phyloP scores from a whole-genome alignment of 2,329 filamentous ascomycete species.

The Aspergillus floridensis region DNA sequence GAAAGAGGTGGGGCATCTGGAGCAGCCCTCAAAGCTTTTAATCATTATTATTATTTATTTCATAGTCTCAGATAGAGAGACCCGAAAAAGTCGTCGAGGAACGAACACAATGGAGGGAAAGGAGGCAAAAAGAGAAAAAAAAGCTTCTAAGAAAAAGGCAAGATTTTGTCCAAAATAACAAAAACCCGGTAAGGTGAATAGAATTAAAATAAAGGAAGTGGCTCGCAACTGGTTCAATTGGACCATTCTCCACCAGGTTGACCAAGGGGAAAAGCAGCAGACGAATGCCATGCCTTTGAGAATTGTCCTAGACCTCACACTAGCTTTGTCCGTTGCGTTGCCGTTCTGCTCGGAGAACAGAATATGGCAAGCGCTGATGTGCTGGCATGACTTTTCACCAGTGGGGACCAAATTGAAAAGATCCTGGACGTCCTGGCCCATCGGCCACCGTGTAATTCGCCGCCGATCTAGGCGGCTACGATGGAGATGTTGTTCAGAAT shows the following conservation, averaged over 20 bases:
- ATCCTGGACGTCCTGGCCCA: slow-evolving; percentile 51
- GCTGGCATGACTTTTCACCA: slow-evolving; percentile 84
- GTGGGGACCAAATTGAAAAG: slow-evolving; percentile 66
- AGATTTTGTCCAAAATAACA: no score
- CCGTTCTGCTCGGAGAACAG: slow-evolving; percentile 16
- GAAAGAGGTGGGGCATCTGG: slow-evolving; percentile 34
- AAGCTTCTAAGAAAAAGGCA: slow-evolving; percentile 2
- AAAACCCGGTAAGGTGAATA: neutral
- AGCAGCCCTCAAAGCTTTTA: slow-evolving; percentile 10
- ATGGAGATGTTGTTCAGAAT: slow-evolving; percentile 26
- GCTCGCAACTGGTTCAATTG: slow-evolving; percentile 21
- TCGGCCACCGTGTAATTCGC: slow-evolving; percentile 41
- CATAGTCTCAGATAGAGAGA: slow-evolving; percentile 1
- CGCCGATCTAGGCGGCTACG: slow-evolving; percentile 36
- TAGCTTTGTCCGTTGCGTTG: slow-evolving; percentile 17
- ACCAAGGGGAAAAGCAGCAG: slow-evolving; percentile 12
- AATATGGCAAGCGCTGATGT: slow-evolving; percentile 58
- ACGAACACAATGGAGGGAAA: slow-evolving; percentile 9
- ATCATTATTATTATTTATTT: slow-evolving; percentile 11
- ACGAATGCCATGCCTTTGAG: slow-evolving; percentile 13
- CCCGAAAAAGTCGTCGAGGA: slow-evolving; percentile 2
- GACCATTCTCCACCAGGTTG: slow-evolving; percentile 17
- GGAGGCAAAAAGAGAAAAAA: slow-evolving; percentile 2
- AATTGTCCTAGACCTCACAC: slow-evolving; percentile 17
- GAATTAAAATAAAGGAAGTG: slow-evolving; percentile 14